Conservation (phyloP, 352 stramenopile species). For the Globisporangium echinulatum region DNA sequence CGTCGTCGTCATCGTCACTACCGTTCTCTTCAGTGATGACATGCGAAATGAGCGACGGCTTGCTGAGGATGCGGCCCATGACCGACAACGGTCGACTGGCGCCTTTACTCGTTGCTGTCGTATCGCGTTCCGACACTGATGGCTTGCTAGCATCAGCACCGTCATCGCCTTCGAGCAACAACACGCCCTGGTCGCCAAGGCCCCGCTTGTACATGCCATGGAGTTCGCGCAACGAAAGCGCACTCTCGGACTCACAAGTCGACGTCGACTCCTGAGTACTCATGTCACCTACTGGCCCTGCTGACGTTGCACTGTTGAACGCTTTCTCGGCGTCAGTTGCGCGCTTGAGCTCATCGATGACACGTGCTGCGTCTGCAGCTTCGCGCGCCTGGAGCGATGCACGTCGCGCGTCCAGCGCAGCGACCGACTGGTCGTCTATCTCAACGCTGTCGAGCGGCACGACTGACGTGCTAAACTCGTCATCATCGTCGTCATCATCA, state of each 20-base stretch:
- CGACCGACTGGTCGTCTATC: neutral
- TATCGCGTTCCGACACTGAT: neutral
- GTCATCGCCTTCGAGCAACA: slow-evolving; percentile 32
- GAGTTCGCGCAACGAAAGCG: slow-evolving; percentile 54
- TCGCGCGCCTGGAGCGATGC: slow-evolving; percentile 21
- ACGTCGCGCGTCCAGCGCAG: slow-evolving; percentile 13
- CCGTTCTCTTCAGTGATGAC: slow-evolving; percentile 34
- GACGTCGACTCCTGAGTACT: neutral
- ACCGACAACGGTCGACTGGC: slow-evolving; percentile 18
- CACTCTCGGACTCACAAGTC: slow-evolving; percentile 10
- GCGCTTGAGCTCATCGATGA: slow-evolving; percentile 38
- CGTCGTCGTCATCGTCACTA: slow-evolving; percentile 16
- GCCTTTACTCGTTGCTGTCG: neutral
- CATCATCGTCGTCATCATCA: slow-evolving; percentile 17
- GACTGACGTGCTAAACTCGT: slow-evolving; percentile 25
- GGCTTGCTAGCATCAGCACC: slow-evolving; percentile 2
- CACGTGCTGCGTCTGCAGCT: slow-evolving; percentile 25
- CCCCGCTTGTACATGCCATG: slow-evolving; percentile 80
- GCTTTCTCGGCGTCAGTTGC: slow-evolving; percentile 32
- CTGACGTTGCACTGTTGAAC: slow-evolving; percentile 1
- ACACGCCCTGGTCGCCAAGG: slow-evolving; percentile 61
- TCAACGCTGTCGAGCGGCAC: neutral
- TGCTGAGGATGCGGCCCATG: slow-evolving; percentile 42
- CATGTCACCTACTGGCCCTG: neutral
- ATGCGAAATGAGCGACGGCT: slow-evolving; percentile 20